Percentiles rank a stretch among this genome's conserved stretches.
phyloP scores from a whole-genome alignment of 2,329 filamentous ascomycete genomes.

The Trichoderma aggressivum region DNA sequence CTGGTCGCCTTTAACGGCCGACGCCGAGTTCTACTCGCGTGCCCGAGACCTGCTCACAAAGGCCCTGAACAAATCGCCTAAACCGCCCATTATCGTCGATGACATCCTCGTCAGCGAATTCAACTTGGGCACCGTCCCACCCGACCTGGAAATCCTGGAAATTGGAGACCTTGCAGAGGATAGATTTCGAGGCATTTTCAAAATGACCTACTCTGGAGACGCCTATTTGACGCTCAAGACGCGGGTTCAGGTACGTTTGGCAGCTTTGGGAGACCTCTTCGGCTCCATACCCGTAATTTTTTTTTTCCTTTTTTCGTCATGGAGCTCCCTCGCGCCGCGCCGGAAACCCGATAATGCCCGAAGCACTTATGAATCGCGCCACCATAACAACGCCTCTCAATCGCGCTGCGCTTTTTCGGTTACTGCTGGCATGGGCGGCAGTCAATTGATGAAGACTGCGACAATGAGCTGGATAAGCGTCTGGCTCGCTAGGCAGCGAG shows the following conservation, averaged over 20 bases:
- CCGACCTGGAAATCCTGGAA: slow-evolving; percentile 93
- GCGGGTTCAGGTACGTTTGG: slow-evolving; percentile 73
- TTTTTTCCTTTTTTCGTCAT: not conserved
- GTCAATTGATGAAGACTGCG: not conserved
- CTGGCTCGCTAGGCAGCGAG: not conserved
- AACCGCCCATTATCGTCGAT: slow-evolving; percentile 98
- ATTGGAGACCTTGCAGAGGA: slow-evolving; percentile 97
- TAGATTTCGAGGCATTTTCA: slow-evolving; percentile 96
- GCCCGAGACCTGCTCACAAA: slow-evolving; percentile 92
- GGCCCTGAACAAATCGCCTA: slow-evolving; percentile 94
- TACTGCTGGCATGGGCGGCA: slow-evolving; percentile 2
- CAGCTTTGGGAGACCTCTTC: slow-evolving; percentile 6
- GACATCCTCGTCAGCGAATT: slow-evolving; percentile 98
- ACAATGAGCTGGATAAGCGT: slow-evolving; percentile 12
- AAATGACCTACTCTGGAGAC: slow-evolving; percentile 97
- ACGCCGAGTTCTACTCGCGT: slow-evolving; percentile 84
- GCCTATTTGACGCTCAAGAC: slow-evolving; percentile 94
- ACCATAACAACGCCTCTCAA: slow-evolving; percentile 2
- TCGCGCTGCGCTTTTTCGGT: not conserved
- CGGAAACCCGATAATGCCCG: slow-evolving; percentile 23
- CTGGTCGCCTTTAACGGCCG: slow-evolving; percentile 98
- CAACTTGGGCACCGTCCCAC: slow-evolving; percentile 91
- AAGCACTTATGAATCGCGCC: slow-evolving; percentile 10
- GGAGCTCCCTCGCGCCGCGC: slow-evolving; percentile 18
- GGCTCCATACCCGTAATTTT: slow-evolving; percentile 14